Percentiles rank a stretch among this genome's conserved stretches.
Evolutionary conservation across 768 basidiomycete species (phyloP).

Genomic region (Candolleomyces efflorescens): DNA sequence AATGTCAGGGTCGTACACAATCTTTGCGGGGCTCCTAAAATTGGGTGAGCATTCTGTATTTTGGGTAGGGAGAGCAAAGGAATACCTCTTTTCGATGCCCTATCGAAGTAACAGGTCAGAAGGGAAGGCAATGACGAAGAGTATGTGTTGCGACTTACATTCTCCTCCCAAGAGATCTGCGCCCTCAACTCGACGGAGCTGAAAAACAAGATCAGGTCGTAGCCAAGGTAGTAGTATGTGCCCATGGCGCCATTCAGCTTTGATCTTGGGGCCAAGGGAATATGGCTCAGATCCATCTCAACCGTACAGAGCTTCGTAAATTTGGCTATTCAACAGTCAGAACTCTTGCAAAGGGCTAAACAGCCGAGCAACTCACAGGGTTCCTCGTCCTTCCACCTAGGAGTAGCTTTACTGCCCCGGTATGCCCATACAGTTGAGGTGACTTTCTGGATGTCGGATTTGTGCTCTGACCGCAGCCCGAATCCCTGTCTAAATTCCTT

Average conservation of each 20-base stretch:
- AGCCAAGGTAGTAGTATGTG: slow-evolving; percentile 30
- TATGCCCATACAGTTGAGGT: slow-evolving; percentile 17
- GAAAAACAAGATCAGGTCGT: slow-evolving; percentile 44
- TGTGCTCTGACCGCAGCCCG: slow-evolving; percentile 4
- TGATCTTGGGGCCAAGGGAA: slow-evolving; percentile 4
- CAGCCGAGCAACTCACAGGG: slow-evolving; percentile 9
- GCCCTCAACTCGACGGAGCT: slow-evolving; percentile 53
- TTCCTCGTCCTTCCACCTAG: slow-evolving; percentile 21
- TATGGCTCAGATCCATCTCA: slow-evolving; percentile 15
- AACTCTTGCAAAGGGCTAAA: not conserved
- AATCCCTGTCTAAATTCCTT: slow-evolving; percentile 32
- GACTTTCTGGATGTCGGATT: slow-evolving; percentile 10
- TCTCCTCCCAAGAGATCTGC: slow-evolving; percentile 49
- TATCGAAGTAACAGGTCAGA: not conserved
- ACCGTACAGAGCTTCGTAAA: slow-evolving; percentile 19
- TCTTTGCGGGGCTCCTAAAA: slow-evolving; percentile 6
- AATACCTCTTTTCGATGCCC: slow-evolving; percentile 7
- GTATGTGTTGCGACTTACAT: slow-evolving; percentile 22
- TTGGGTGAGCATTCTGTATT: not conserved
- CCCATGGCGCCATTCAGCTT: slow-evolving; percentile 8
- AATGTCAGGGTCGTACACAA: slow-evolving; percentile 10
- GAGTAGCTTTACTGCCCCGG: slow-evolving; percentile 13
- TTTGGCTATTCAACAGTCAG: slow-evolving; percentile 5
- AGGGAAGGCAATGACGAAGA: not conserved
- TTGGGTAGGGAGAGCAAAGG: not conserved